Evolutionary conservation across 345 rosid genomes (phyloP).

Genomic region (Sonneratia alba): DNA sequence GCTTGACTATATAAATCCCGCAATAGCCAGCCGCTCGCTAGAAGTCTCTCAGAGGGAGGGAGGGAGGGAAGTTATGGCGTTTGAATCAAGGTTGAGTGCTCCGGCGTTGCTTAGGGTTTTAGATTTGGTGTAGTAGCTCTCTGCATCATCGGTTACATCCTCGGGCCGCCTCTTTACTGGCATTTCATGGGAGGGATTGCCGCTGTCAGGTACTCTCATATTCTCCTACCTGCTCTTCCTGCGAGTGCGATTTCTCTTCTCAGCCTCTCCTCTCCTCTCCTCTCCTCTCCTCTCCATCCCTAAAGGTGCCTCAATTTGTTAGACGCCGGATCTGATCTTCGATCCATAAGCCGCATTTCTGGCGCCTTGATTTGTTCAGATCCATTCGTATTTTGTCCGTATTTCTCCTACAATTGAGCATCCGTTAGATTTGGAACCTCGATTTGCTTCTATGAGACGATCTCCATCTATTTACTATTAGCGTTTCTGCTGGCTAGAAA

Average conservation of each 20-base stretch:
- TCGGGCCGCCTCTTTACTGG: no score
- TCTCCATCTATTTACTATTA: background rate
- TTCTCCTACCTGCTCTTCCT: constrained; percentile 7
- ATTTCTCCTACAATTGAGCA: background rate
- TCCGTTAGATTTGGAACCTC: background rate
- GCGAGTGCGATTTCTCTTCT: constrained; percentile 37
- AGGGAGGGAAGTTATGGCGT: constrained; percentile 42
- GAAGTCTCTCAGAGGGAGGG: no score
- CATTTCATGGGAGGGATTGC: no score
- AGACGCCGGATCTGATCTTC: no score
- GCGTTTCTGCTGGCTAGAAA: no score
- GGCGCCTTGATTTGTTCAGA: constrained; percentile 2
- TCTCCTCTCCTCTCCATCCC: no score
- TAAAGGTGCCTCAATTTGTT: constrained; percentile 22
- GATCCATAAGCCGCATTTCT: no score
- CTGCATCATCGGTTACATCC: no score
- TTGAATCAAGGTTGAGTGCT: constrained; percentile 24
- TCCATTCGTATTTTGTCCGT: constrained; percentile 2
- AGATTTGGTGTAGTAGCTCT: no score
- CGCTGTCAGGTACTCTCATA: no score
- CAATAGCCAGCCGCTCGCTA: no score
- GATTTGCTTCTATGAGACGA: background rate
- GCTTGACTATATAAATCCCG: no score
- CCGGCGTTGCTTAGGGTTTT: constrained; percentile 41
- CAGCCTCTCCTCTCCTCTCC: constrained; percentile 56